phyloP scores from a whole-genome alignment of 306 rosid genomes.

The Vicia faba region DNA sequence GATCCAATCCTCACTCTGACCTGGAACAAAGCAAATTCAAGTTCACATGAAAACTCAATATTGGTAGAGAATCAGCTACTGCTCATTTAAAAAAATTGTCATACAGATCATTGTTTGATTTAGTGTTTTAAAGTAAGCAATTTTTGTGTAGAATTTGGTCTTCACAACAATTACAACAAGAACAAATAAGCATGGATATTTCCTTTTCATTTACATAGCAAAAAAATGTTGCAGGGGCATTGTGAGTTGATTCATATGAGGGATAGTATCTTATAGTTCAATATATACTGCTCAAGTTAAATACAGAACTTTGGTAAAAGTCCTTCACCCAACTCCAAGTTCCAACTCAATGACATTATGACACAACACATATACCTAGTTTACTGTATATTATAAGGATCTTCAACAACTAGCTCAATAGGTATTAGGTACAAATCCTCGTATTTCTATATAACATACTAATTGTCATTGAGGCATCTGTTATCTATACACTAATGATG shows the following conservation, averaged over 20 bases:
- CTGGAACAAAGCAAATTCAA: slow-evolving; percentile 46
- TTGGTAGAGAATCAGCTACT: background rate
- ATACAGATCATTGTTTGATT: slow-evolving; percentile 19
- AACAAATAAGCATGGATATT: background rate
- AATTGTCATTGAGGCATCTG: slow-evolving; percentile 5
- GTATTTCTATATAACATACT: background rate
- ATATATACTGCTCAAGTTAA: background rate
- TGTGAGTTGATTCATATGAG: background rate
- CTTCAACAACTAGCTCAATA: slow-evolving; percentile 4
- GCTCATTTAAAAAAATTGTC: slow-evolving; percentile 16
- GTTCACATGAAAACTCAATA: slow-evolving; percentile 1
- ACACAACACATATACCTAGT: background rate
- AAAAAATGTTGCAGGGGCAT: background rate
- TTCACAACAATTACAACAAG: slow-evolving; percentile 7
- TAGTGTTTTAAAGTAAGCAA: background rate
- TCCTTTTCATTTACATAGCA: background rate
- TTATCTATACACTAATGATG: background rate
- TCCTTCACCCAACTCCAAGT: slow-evolving; percentile 9
- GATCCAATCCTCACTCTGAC: slow-evolving; percentile 87
- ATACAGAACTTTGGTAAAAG: slow-evolving; percentile 12
- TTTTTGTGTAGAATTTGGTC: background rate
- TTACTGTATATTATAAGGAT: background rate
- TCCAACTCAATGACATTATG: background rate
- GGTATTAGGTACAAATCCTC: background rate
- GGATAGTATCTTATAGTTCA: background rate